Evolutionary conservation across 2,329 filamentous ascomycete genomes (phyloP).

Genomic region (Fusarium sp.): DNA sequence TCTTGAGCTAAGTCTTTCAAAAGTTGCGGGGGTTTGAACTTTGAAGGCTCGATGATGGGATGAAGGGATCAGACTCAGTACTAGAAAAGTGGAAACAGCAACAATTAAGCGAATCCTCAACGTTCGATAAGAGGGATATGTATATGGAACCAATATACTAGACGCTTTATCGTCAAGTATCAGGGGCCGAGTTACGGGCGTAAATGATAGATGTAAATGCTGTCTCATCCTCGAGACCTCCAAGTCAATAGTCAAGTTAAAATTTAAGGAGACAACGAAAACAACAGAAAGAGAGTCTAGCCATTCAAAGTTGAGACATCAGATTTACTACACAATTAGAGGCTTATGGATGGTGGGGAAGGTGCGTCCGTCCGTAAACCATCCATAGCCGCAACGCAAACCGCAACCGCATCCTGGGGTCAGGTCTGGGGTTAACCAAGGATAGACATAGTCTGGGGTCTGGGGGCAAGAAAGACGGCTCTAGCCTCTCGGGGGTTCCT

Average conservation of each 20-base stretch:
- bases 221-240: background rate
- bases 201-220: background rate
- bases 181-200: slow-evolving; percentile 1
- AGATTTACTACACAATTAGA: slow-evolving; percentile 6
- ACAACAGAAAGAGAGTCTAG: background rate
- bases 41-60: background rate
- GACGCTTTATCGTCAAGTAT: slow-evolving; percentile 1
- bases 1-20: slow-evolving; percentile 1
- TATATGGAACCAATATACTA: slow-evolving; percentile 1
- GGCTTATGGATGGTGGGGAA: slow-evolving; percentile 17
- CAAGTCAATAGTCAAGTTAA: background rate
- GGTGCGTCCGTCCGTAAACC: background rate
- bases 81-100: slow-evolving; percentile 12
- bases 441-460: slow-evolving; percentile 22
- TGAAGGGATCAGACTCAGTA: slow-evolving; percentile 3
- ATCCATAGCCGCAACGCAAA: slow-evolving; percentile 8
- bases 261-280: background rate
- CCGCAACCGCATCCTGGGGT: slow-evolving; percentile 23
- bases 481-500: slow-evolving; percentile 12
- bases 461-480: slow-evolving; percentile 29
- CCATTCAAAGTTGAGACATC: background rate
- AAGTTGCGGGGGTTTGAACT: slow-evolving; percentile 24
- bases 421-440: slow-evolving; percentile 25
- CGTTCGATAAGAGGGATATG: slow-evolving; percentile 11
- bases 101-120: slow-evolving; percentile 15